These are phyloP conservation scores for Cubamyces lactineus DNA, from an alignment of 768 basidiomycete species.

Conservation along the genomic window DNA sequence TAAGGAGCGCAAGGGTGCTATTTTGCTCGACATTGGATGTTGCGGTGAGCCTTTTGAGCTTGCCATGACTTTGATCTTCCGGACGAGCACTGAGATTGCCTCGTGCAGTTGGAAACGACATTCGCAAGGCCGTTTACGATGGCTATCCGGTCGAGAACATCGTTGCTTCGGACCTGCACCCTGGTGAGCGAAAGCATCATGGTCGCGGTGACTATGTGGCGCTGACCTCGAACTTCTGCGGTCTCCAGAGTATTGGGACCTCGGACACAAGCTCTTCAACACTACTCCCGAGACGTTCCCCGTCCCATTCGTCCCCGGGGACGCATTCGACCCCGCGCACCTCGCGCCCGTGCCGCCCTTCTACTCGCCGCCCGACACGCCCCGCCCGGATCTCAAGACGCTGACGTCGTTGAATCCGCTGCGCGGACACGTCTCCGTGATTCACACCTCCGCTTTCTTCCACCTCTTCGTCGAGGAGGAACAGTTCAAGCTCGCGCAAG, in stretches of 20 bases:
- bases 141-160: slow-evolving; percentile 44
- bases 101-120: slow-evolving; percentile 42
- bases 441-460: slow-evolving; percentile 55
- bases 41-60: slow-evolving; percentile 37
- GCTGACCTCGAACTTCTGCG: neutral
- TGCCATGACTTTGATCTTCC: neutral
- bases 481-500: slow-evolving; percentile 44
- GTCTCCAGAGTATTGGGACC: slow-evolving; percentile 55
- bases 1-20: slow-evolving; percentile 35
- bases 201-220: neutral
- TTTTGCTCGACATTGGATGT: slow-evolving; percentile 48
- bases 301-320: slow-evolving; percentile 55
- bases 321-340: slow-evolving; percentile 50
- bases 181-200: slow-evolving; percentile 29
- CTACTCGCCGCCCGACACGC: neutral
- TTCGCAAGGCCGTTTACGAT: slow-evolving; percentile 42
- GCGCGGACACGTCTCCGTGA: slow-evolving; percentile 48
- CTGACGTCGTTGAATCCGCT: slow-evolving; percentile 49
- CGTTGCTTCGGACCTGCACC: slow-evolving; percentile 39
- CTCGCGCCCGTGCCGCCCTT: slow-evolving; percentile 38
- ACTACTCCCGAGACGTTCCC: slow-evolving; percentile 55
- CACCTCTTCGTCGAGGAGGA: slow-evolving; percentile 44
- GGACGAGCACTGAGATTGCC: neutral
- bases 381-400: slow-evolving; percentile 33
- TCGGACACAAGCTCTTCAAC: slow-evolving; percentile 61